These are phyloP conservation scores for Arthonia radiata DNA, from an alignment of 495 filamentous ascomycete species.

Conservation along the genomic window DNA sequence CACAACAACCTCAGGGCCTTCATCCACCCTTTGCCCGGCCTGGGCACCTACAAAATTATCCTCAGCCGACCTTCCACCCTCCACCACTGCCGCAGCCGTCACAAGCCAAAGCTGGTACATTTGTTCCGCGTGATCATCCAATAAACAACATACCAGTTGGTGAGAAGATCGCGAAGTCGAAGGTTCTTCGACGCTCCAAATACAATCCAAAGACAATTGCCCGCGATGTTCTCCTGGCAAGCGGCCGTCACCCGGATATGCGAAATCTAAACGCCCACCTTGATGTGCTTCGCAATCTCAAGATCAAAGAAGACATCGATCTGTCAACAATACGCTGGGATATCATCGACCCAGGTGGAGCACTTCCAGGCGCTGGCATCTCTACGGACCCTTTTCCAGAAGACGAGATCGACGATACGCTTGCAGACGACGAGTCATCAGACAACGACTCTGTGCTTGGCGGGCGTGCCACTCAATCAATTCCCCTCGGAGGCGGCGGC, in stretches of 20 bases:
- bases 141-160: too few species aligned
- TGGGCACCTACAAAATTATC: too few species aligned
- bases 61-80: too few species aligned
- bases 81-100: too few species aligned
- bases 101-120: too few species aligned
- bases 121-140: too few species aligned
- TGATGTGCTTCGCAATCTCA: conserved; percentile 18
- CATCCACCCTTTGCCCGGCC: too few species aligned
- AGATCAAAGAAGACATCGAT: conserved; percentile 23
- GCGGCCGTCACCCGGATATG: conserved; percentile 33
- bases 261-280: conserved; percentile 34
- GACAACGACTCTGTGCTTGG: conserved; percentile 1
- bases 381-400: not conserved
- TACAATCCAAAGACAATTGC: conserved; percentile 42
- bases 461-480: too few species aligned
- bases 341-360: conserved; percentile 28
- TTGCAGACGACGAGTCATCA: conserved; percentile 7
- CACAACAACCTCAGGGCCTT: too few species aligned
- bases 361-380: conserved; percentile 2
- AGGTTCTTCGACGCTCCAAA: conserved; percentile 17
- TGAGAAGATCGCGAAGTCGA: conserved; percentile 18
- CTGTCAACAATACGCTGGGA: conserved; percentile 44
- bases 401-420: conserved; percentile 10
- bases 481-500: too few species aligned
- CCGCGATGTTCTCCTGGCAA: conserved; percentile 34